Conservation (phyloP, 2,329 filamentous ascomycete species). For the Pseudopyricularia cyperi region DNA sequence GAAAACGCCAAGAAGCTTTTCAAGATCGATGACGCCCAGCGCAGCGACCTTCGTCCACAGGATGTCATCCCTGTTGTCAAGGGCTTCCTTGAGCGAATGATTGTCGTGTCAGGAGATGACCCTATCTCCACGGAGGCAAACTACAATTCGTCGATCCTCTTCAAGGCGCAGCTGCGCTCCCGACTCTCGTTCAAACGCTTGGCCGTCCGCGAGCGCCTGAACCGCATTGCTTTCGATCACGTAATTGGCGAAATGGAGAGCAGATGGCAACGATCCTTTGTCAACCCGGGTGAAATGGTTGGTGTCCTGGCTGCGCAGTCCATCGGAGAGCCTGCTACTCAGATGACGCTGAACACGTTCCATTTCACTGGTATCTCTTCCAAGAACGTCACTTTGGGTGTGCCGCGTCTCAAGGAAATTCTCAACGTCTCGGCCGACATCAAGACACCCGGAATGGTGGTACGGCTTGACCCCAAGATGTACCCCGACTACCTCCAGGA, state of each 20-base stretch:
- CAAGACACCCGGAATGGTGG: conserved; percentile 95
- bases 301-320: conserved; percentile 95
- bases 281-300: conserved; percentile 95
- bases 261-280: conserved; percentile 73
- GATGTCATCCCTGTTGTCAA: conserved; percentile 75
- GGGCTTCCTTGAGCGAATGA: conserved; percentile 60
- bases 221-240: conserved; percentile 85
- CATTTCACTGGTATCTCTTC: conserved; percentile 99
- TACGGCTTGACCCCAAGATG: conserved; percentile 58
- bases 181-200: conserved; percentile 87
- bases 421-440: conserved; percentile 95
- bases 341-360: conserved; percentile 99
- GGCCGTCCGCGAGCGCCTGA: conserved; percentile 72
- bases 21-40: conserved; percentile 70
- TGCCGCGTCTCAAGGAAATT: conserved; percentile 98
- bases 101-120: conserved; percentile 79
- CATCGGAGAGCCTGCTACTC: conserved; percentile 94
- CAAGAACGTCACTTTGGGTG: conserved; percentile 85
- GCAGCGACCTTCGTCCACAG: conserved; percentile 79
- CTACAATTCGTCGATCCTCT: conserved; percentile 72
- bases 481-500: conserved; percentile 49
- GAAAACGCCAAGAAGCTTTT: conserved; percentile 84
- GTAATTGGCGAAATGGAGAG: conserved; percentile 83
- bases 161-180: conserved; percentile 85
- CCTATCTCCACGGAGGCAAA: conserved; percentile 76